A percentile compares a stretch with the other conserved stretches of the same genome.
Evolutionary conservation across 2,329 filamentous ascomycete species (phyloP).

Genomic region (Cryphonectria radicalis): DNA sequence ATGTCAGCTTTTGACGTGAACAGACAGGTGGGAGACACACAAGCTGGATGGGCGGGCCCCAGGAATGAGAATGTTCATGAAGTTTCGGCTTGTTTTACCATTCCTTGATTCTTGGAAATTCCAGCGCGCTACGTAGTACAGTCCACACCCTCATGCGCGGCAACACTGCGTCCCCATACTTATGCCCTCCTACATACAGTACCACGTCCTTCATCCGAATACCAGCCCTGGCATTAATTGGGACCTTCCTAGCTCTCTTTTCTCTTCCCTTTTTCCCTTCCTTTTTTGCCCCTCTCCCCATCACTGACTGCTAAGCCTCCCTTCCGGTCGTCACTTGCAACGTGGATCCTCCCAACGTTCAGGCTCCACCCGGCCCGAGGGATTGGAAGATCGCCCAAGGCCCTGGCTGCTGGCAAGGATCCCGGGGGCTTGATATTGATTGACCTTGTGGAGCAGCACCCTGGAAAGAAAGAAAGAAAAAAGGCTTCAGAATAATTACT

Average conservation of each 20-base stretch:
- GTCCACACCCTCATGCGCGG: not conserved
- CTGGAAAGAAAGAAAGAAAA: not conserved
- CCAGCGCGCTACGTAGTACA: not conserved
- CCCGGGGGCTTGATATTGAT: not conserved
- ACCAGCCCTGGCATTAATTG: not conserved
- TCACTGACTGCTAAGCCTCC: not conserved
- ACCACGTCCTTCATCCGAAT: not conserved
- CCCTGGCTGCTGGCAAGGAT: slow-evolving; percentile 6
- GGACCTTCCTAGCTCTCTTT: not conserved
- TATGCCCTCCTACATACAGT: not conserved
- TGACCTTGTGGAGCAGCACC: not conserved
- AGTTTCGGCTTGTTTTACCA: not conserved
- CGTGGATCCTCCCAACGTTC: not conserved
- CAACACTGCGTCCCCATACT: not conserved
- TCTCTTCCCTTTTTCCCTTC: not conserved
- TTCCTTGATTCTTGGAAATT: not conserved
- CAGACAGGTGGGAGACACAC: not conserved
- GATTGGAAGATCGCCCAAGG: slow-evolving; percentile 1
- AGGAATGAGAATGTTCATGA: not conserved
- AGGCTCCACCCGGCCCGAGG: slow-evolving; percentile 11
- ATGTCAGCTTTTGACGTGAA: slow-evolving; percentile 1
- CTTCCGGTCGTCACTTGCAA: slow-evolving; percentile 2
- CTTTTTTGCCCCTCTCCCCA: not conserved
- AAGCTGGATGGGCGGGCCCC: not conserved
- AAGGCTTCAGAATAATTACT: not conserved